Base-by-base conservation (phyloP, 192 early-diverging fungal genomes). In the Umbelopsis isabellina region DNA sequence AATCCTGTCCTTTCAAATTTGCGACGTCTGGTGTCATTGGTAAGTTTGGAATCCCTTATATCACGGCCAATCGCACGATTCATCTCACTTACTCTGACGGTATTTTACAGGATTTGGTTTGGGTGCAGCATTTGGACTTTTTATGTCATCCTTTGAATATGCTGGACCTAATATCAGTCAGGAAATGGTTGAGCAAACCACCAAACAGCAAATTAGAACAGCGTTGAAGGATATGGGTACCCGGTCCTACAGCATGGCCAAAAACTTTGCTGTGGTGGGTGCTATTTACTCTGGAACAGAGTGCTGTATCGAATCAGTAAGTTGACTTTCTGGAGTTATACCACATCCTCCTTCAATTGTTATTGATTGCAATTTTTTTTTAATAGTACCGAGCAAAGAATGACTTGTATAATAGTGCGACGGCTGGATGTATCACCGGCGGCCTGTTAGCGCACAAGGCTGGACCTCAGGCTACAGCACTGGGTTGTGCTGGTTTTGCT, bases 341-440 rank as follows among this genome's bases (percentile, higher is more conserved):
- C 4, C 35, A 16, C 33, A 35, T 18, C 11, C 1, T 16, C 33
- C 45, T 72, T 20, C 37, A 2, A 37, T 20, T 37, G 53, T 15
- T 61, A 25, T 3, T 30, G 27, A 30, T 30, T 30, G 27, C n/a
- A 30, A 30, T 30, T 30, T 3, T 30, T 30, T 67, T 3, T 30
- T 30, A 58, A 2, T 82, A 90, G 86, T 98, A 96, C 74, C 90
- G 97, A 23, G 97, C 93, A 9, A 96, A 95, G 74, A 94, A 98
- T 79, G 97, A 99, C 73, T 81, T 96, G 22, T 94, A 92, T 79
- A 99, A 98, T 75, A 90, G 92, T 66, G 77, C 93, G 13, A 84
- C 87, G 21, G 93, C 95, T 25, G 97, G 97, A 22, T 98, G 96
- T 74, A 82, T 97, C 51, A 96, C 97, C 35, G 96, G 97, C 53